Evolutionary conservation across 768 basidiomycete species (phyloP).

Genomic region (Solioccasus polychromus): DNA sequence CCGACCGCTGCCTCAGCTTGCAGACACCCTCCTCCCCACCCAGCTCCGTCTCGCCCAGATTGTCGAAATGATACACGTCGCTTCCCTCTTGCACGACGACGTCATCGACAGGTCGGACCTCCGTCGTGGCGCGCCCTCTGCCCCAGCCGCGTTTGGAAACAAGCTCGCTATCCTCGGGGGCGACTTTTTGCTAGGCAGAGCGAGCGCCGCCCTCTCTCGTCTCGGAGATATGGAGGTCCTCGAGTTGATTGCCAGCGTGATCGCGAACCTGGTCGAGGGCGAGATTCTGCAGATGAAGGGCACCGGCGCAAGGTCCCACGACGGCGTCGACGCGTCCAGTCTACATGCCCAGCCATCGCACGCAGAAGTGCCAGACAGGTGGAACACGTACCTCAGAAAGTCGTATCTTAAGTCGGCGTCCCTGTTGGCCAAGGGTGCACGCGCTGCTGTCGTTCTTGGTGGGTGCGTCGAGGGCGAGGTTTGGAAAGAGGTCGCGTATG

Average conservation of each 20-base stretch:
- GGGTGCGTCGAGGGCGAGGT: constrained; percentile 74
- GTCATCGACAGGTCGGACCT: constrained; percentile 76
- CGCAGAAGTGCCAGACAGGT: constrained; percentile 44
- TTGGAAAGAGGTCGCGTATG: constrained; percentile 88
- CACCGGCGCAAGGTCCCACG: neutral
- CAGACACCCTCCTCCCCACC: constrained; percentile 59
- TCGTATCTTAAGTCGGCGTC: constrained; percentile 92
- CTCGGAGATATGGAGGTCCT: constrained; percentile 89
- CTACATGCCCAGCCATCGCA: constrained; percentile 40
- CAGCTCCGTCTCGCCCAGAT: constrained; percentile 94
- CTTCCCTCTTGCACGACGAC: constrained; percentile 89
- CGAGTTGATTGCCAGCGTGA: constrained; percentile 87
- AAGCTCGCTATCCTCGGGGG: constrained; percentile 93
- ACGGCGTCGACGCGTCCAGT: constrained; percentile 32
- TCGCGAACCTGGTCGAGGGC: constrained; percentile 95
- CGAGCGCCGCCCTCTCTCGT: constrained; percentile 81
- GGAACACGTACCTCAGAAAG: constrained; percentile 83
- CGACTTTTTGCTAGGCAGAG: constrained; percentile 92
- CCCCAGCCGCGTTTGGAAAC: constrained; percentile 80
- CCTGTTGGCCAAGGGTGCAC: constrained; percentile 83
- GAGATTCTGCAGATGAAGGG: constrained; percentile 77
- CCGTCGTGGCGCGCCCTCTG: constrained; percentile 65
- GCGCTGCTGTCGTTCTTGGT: constrained; percentile 85
- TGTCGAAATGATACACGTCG: constrained; percentile 97
- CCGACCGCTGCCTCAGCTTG: constrained; percentile 32